Base-by-base conservation (phyloP, 2,329 filamentous ascomycete genomes). In the Pyrenophora graminea region DNA sequence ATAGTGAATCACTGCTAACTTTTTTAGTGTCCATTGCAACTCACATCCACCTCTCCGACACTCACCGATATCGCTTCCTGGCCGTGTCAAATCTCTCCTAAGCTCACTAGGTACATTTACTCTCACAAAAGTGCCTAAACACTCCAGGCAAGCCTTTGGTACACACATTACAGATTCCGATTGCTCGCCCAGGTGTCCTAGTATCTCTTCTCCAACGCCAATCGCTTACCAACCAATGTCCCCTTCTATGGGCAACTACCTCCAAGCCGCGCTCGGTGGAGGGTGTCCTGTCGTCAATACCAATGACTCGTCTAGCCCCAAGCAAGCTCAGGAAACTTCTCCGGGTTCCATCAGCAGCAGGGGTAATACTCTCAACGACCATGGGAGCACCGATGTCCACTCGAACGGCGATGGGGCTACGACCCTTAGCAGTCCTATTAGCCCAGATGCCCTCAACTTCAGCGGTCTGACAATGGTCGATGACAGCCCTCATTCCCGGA, bases 361-460 rank as follows among this genome's bases (percentile, higher is more conserved):
- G 27, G 27, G 12, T 32, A 53, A 56, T 8, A 61, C 59, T 17
- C 42, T 65, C 3, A 47, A 52, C 8, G 53, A 56, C 15, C 40
- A 58, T n/a, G 45, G 39, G 40, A 51, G 43, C 45, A 48, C 43
- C 12, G 43, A 48, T 31, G 18, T 32, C 8, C 42, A 40, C 15
- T 53, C 51, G 5, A 44, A 57, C 6, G 33, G 33, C 8, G 51
- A 55, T 2, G 45, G 42, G 30, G 31, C 41, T 3, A 5, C n/a
- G 17, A 36, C 50, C 7, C 25, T 51, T 17, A 46, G 34, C 31
- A 62, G 55, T 19, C 56, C 56, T 15, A 31, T 51, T 21, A 59
- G 57, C 36, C 51, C 48, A 4, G 39, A 50, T 13, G 55, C 39
- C 8, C 53, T 65, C 36, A 39, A 55, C 12, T 55, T 66, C 15